Conservation (phyloP, 208 protist genomes). For the Crithidia sp. region DNA sequence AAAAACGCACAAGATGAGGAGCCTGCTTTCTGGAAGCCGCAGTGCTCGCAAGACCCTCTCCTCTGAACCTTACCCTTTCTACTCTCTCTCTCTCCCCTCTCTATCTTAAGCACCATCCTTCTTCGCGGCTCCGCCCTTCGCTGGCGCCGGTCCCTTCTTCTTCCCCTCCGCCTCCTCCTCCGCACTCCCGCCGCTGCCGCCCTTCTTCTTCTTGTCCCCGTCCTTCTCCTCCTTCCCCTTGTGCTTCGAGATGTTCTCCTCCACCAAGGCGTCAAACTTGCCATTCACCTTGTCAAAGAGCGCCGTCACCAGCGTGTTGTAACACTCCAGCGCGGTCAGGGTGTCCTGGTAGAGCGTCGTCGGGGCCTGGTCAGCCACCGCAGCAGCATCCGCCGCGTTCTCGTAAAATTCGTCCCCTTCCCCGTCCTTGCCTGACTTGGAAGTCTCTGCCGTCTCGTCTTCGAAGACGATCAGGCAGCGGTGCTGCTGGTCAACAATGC, state of each 20-base stretch:
- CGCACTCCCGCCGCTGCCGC: neutral
- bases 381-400: constrained; percentile 46
- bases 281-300: constrained; percentile 89
- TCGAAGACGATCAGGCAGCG: constrained; percentile 95
- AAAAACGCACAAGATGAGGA: neutral
- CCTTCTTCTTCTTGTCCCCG: constrained; percentile 23
- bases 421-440: constrained; percentile 23
- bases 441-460: constrained; percentile 45
- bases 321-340: constrained; percentile 65
- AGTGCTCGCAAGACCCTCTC: neutral
- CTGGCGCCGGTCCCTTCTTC: constrained; percentile 4
- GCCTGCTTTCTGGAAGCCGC: too few relatives aligned
- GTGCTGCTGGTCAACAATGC: constrained; percentile 92
- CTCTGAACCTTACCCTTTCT: neutral
- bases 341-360: constrained; percentile 85
- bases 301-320: constrained; percentile 84
- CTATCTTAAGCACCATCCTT: constrained; percentile 9
- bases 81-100: neutral
- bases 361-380: constrained; percentile 16
- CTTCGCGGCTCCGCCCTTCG: neutral
- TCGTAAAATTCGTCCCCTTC: constrained; percentile 38
- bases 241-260: constrained; percentile 79
- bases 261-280: constrained; percentile 85
- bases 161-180: neutral
- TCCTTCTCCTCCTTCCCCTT: constrained; percentile 36